phyloP scores from a whole-genome alignment of 352 stramenopile species.

The Globisporangium radiosum region DNA sequence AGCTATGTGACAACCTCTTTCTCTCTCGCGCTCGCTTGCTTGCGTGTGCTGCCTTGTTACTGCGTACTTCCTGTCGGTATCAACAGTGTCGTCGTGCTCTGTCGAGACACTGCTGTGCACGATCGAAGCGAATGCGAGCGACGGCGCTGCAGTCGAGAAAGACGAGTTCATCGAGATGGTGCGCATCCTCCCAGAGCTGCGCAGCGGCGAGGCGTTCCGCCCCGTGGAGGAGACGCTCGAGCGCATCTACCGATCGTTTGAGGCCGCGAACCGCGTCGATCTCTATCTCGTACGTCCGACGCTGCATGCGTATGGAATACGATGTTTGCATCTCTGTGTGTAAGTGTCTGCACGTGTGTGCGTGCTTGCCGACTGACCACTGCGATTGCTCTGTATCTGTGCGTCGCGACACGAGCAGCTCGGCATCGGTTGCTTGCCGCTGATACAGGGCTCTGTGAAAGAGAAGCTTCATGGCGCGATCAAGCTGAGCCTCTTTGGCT shows the following conservation, averaged over 20 bases:
- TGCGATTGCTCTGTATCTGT: not conserved
- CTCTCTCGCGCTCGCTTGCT: not conserved
- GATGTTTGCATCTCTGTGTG: not conserved
- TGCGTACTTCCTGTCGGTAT: too few species aligned
- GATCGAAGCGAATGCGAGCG: conserved; percentile 26
- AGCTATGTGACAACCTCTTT: not conserved
- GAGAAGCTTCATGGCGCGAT: conserved; percentile 57
- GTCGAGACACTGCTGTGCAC: conserved; percentile 28
- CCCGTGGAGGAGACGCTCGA: conserved; percentile 58
- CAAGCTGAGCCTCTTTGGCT: conserved; percentile 42
- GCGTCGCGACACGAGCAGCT: conserved; percentile 20
- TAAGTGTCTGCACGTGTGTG: not conserved
- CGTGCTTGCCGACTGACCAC: not conserved
- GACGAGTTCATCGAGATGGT: conserved; percentile 63
- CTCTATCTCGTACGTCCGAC: conserved; percentile 40
- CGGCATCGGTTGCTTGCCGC: conserved; percentile 41
- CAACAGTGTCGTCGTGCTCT: conserved; percentile 34
- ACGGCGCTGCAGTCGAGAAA: conserved; percentile 22
- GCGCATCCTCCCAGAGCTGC: conserved; percentile 41
- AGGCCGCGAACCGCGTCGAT: conserved; percentile 43
- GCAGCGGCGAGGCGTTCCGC: conserved; percentile 49
- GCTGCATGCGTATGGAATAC: not conserved
- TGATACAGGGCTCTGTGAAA: conserved; percentile 42
- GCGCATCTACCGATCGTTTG: conserved; percentile 61
- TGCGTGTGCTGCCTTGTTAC: too few species aligned